Conservation (phyloP, 495 filamentous ascomycete genomes). For the Chaetomium tenue region DNA sequence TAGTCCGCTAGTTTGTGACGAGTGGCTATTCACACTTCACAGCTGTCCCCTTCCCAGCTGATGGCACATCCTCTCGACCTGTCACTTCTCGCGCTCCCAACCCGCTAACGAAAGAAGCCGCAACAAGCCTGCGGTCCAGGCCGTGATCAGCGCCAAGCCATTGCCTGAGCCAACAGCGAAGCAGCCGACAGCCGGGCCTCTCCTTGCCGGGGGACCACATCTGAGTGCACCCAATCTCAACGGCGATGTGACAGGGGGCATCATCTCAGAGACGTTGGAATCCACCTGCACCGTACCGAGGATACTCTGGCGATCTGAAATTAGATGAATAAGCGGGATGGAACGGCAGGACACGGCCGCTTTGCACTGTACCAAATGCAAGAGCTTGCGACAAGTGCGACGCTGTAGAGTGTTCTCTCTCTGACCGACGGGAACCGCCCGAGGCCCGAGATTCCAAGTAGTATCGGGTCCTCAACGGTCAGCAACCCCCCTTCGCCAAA, state of each 20-base stretch:
- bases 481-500: not conserved
- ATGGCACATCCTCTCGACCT: not conserved
- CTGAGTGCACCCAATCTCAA: not conserved
- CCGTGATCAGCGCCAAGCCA: slow-evolving; percentile 36
- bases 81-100: not conserved
- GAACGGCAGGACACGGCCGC: not conserved
- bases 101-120: slow-evolving; percentile 6
- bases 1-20: not conserved
- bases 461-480: not conserved
- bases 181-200: slow-evolving; percentile 14
- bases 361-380: slow-evolving; percentile 7
- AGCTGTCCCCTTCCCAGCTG: not conserved
- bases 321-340: slow-evolving; percentile 16
- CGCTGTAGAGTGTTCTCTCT: slow-evolving; percentile 4
- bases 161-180: slow-evolving; percentile 28
- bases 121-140: slow-evolving; percentile 24
- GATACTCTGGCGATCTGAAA: not conserved
- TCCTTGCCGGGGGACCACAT: slow-evolving; percentile 17
- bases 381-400: slow-evolving; percentile 9
- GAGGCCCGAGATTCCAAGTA: not conserved
- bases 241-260: not conserved
- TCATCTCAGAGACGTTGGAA: not conserved
- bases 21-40: not conserved
- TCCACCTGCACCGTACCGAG: slow-evolving; percentile 5
- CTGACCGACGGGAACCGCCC: not conserved